Evolutionary conservation across 805 yeast genomes (phyloP).

Genomic region (Myxozyma kluyveri): DNA sequence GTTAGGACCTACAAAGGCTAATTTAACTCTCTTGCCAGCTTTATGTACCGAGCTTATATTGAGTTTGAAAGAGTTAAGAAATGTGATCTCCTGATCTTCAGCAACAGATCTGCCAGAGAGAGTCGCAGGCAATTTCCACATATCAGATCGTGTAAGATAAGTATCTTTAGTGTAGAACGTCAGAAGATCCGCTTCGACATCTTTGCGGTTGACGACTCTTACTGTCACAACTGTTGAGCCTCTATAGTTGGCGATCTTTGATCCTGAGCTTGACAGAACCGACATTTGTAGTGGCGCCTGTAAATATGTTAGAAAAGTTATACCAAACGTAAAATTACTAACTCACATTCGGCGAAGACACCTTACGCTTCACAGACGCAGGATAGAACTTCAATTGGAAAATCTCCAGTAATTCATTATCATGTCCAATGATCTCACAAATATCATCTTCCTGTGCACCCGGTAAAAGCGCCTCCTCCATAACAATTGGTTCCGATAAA

Average conservation of each 20-base stretch:
- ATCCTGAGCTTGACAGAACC: slow-evolving; percentile 18
- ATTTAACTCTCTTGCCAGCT: slow-evolving; percentile 25
- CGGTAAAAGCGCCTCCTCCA: slow-evolving; percentile 55
- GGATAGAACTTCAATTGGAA: slow-evolving; percentile 16
- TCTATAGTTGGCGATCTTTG: slow-evolving; percentile 19
- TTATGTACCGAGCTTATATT: slow-evolving; percentile 54
- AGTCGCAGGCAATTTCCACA: slow-evolving; percentile 77
- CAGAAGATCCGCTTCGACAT: slow-evolving; percentile 60
- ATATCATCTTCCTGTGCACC: slow-evolving; percentile 64
- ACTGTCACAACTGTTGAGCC: slow-evolving; percentile 20
- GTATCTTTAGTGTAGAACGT: slow-evolving; percentile 81
- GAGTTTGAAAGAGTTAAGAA: slow-evolving; percentile 61
- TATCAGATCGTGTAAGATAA: slow-evolving; percentile 80
- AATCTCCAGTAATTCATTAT: slow-evolving; percentile 19
- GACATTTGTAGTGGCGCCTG: slow-evolving; percentile 22
- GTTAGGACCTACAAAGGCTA: slow-evolving; percentile 33
- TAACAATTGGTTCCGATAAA: slow-evolving; percentile 53
- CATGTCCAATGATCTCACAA: slow-evolving; percentile 46
- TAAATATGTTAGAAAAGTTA: not conserved
- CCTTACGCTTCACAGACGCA: slow-evolving; percentile 14
- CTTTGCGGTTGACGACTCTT: slow-evolving; percentile 13
- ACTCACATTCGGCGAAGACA: slow-evolving; percentile 15
- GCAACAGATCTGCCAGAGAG: slow-evolving; percentile 65
- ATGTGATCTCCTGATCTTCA: slow-evolving; percentile 60
- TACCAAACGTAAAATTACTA: not conserved